Percentiles rank a stretch among this genome's conserved stretches.
Evolutionary conservation across 2,329 filamentous ascomycete species (phyloP).

Genomic region (Ilyonectria sp.): DNA sequence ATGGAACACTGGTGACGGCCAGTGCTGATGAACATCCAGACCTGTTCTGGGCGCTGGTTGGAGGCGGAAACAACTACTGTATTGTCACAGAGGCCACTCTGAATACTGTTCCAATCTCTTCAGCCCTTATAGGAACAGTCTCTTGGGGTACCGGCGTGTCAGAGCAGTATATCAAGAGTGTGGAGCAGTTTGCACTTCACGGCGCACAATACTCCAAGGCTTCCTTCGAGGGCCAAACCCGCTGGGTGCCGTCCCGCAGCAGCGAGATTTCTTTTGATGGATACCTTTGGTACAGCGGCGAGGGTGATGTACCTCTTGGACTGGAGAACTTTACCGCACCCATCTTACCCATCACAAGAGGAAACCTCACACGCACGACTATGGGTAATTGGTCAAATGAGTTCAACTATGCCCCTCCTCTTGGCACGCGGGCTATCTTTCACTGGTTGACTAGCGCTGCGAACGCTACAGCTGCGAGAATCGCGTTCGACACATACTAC

Average conservation of each 20-base stretch:
- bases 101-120: too few relatives aligned
- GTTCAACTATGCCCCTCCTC: conserved; percentile 14
- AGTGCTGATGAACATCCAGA: conserved; percentile 14
- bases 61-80: conserved; percentile 16
- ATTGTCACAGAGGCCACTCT: conserved; percentile 12
- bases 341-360: conserved; percentile 11
- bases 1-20: conserved; percentile 2
- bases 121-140: too few relatives aligned
- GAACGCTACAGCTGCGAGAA: conserved; percentile 7
- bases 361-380: conserved; percentile 16
- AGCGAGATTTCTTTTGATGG: conserved; percentile 13
- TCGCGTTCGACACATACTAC: conserved; percentile 17
- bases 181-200: conserved; percentile 13
- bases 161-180: conserved; percentile 18
- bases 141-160: not conserved
- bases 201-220: conserved; percentile 15
- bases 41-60: conserved; percentile 13
- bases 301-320: conserved; percentile 12
- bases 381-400: conserved; percentile 13
- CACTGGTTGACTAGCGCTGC: conserved; percentile 14
- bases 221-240: conserved; percentile 19
- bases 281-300: conserved; percentile 15
- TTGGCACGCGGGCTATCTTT: not conserved
- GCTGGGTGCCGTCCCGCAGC: conserved; percentile 13
- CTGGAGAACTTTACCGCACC: conserved; percentile 19